Evolutionary conservation across 371 early-diverging fungal species (phyloP).

Genomic region (Zychaea mexicana): DNA sequence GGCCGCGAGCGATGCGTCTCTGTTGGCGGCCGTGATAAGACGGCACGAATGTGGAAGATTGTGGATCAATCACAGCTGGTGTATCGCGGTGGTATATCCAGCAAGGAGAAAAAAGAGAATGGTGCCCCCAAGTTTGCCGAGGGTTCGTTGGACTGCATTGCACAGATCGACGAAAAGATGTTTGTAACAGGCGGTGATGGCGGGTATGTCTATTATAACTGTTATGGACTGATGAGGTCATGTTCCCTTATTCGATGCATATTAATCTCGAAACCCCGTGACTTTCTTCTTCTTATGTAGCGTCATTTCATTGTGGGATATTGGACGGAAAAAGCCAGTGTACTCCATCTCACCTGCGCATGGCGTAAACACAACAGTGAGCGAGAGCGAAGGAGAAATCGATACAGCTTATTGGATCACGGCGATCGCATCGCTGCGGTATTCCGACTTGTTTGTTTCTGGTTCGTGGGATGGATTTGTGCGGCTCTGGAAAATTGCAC

Average conservation of each 20-base stretch:
- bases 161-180: conserved; percentile 88
- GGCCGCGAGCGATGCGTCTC: conserved; percentile 89
- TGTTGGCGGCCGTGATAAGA: conserved; percentile 91
- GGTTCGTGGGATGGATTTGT: conserved; percentile 92
- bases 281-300: conserved; percentile 4
- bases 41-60: conserved; percentile 94
- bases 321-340: conserved; percentile 88
- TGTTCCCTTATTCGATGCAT: background rate
- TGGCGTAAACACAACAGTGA: conserved; percentile 57
- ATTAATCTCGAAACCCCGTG: background rate
- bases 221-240: background rate
- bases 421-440: conserved; percentile 77
- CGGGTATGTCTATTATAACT: conserved; percentile 52
- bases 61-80: conserved; percentile 92
- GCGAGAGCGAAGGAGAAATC: conserved; percentile 43
- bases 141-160: conserved; percentile 84
- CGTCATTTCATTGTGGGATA: conserved; percentile 87
- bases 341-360: conserved; percentile 80
- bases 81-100: conserved; percentile 82
- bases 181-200: conserved; percentile 92
- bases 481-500: conserved; percentile 83
- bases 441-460: conserved; percentile 88
- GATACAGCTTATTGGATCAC: conserved; percentile 82
- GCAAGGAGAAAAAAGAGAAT: conserved; percentile 38
- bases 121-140: conserved; percentile 51